A percentile compares a stretch with the other conserved stretches of the same genome.
phyloP scores from a whole-genome alignment of 176 grass and related monocot species.

The Aegilops bicornis region DNA sequence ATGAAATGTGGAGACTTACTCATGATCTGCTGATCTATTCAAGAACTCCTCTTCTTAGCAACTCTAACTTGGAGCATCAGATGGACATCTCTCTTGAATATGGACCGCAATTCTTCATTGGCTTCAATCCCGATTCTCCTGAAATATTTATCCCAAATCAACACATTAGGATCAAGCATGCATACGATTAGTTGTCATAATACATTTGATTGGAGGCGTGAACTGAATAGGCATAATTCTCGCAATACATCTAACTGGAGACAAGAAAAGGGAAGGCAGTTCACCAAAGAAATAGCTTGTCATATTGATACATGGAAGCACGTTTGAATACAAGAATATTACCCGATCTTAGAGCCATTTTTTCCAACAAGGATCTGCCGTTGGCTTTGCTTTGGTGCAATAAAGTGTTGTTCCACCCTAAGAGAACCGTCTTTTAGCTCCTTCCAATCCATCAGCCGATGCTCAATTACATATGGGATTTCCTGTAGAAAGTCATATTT shows the following conservation, averaged over 20 bases:
- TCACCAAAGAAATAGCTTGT: neutral
- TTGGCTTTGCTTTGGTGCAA: slow-evolving; percentile 86
- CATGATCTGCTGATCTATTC: slow-evolving; percentile 37
- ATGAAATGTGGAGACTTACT: slow-evolving; percentile 18
- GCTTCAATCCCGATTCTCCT: slow-evolving; percentile 99
- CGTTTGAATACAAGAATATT: slow-evolving; percentile 24
- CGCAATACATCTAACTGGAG: neutral
- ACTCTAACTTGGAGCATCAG: slow-evolving; percentile 95
- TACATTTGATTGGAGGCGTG: neutral
- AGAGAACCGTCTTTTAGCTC: slow-evolving; percentile 96
- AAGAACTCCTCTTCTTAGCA: slow-evolving; percentile 69
- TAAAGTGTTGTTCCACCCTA: slow-evolving; percentile 94
- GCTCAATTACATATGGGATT: slow-evolving; percentile 96
- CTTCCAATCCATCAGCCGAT: slow-evolving; percentile 90
- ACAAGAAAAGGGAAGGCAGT: neutral
- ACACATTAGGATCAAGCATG: neutral
- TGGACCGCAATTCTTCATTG: slow-evolving; percentile 88
- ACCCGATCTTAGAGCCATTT: slow-evolving; percentile 98
- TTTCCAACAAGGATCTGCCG: slow-evolving; percentile 98
- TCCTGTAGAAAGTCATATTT: slow-evolving; percentile 50
- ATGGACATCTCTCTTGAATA: slow-evolving; percentile 96
- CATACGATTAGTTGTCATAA: neutral
- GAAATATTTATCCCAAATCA: slow-evolving; percentile 13
- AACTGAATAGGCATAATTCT: neutral
- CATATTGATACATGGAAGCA: neutral